Evolutionary conservation across 371 early-diverging fungal species (phyloP).

Genomic region (Mortierella sp.): DNA sequence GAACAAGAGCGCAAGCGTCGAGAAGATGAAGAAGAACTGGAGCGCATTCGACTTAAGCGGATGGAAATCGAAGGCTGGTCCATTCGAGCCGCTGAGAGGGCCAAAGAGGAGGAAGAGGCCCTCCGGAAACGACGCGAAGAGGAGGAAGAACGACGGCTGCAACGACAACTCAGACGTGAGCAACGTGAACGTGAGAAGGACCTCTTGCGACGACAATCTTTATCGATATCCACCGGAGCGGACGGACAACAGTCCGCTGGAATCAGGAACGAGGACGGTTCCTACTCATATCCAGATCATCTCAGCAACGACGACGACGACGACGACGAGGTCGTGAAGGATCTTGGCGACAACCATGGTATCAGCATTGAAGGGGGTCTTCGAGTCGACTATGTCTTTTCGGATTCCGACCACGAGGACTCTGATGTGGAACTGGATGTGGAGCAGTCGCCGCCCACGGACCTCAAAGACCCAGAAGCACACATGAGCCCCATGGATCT

Average conservation of each 20-base stretch:
- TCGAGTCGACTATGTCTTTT: slow-evolving; percentile 18
- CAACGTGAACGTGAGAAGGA: slow-evolving; percentile 37
- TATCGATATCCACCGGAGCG: background rate
- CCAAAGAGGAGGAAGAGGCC: slow-evolving; percentile 52
- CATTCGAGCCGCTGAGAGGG: slow-evolving; percentile 46
- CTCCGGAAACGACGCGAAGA: slow-evolving; percentile 43
- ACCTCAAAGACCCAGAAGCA: slow-evolving; percentile 24
- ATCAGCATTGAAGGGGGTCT: background rate
- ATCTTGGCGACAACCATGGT: background rate
- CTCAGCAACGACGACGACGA: background rate
- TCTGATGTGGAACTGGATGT: slow-evolving; percentile 29
- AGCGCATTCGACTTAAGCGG: slow-evolving; percentile 43
- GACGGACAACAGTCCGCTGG: background rate
- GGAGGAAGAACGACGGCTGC: slow-evolving; percentile 36
- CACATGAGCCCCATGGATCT: slow-evolving; percentile 12
- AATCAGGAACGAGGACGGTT: slow-evolving; percentile 5
- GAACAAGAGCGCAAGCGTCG: slow-evolving; percentile 33
- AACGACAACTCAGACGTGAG: slow-evolving; percentile 42
- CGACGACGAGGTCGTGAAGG: background rate
- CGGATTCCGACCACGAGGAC: slow-evolving; percentile 36
- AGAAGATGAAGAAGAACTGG: slow-evolving; percentile 48
- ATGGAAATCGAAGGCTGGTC: slow-evolving; percentile 58
- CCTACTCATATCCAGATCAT: background rate
- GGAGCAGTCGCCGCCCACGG: slow-evolving; percentile 17
- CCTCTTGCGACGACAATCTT: slow-evolving; percentile 6